Evolutionary conservation across 805 yeast genomes (phyloP), one percentile per base, ranked within the genome.

Genomic region (Candida alai): DNA sequence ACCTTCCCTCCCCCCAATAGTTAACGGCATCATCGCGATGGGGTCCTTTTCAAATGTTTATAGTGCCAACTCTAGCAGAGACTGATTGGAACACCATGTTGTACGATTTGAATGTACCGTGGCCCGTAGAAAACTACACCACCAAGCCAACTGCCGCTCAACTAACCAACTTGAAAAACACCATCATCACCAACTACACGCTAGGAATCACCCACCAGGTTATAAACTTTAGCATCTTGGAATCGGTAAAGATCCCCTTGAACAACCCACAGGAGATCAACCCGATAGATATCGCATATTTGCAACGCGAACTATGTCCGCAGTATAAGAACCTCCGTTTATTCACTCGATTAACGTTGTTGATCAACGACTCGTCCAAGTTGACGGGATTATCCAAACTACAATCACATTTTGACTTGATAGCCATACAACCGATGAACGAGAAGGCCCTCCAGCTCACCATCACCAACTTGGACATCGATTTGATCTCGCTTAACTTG

Each of bases 401-500:
- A 55, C 61, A 58, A 39, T 60, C 56, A 34, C 54, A 64, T 8
- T 93, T 83, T 52, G 97, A 93, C 54, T 57, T 93, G 2, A 68
- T 93, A 6, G 85, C 96, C 0, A 80, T 90, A 1, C 74, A 79
- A 44, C 98, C 98, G 1, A 48, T 66, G 15, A 74, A 81, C 32
- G 98, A 93, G 52, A 81, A 78, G 52, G 84, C 88, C 4, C 63
- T 93, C 11, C 79, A 83, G 30, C 62, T 82, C 32, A 81, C 93
- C 3, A 78, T 88, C 14, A 70, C 86, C 2, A 77, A 78, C 38
- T 63, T 88, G 29, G 96, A 88, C 39, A 68, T 89, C 27, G 97
- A 93, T 59, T 40, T 93, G 17, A 73, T 93, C 13, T 78, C 96
- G 1, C 70, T 93, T 35, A 78, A 83, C 34, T 73, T 82, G 53